Evolutionary conservation across 129 eudicot genomes (phyloP), one percentile per base, ranked within the genome.

Genomic region (Helichrysum umbraculigerum): DNA sequence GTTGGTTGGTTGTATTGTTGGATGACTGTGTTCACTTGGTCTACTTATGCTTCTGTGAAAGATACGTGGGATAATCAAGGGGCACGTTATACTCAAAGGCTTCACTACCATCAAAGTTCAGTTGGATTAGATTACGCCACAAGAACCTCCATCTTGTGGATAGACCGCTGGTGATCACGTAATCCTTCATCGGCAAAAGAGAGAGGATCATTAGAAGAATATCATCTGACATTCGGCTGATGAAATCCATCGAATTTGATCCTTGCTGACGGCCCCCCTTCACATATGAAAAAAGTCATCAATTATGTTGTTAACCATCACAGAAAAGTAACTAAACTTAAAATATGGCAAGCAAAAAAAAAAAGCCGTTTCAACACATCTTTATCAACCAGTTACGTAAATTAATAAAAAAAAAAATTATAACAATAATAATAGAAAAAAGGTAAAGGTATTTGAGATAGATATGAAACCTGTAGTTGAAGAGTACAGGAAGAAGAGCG

Each of bases 11-110:
- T 59, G 65, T 78, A 78, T 57, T 29, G 12, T 51, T 42, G 42
- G 30, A 83, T 22, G 6, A 77, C 81, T 6, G 72, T 74, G 34
- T 83, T 77, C 41, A 81, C 87, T 84, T 81, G 79, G 28, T 77
- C 74, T 79, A 83, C 54, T 77, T 81, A 1, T 6, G 33, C n/a
- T 72, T 54, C 41, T 74, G 10, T 0, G 42, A 37, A 37, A 0
- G 42, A 37, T 37, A 37, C 0, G 42, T 37, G 42, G 42, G 10
- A 37, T 37, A 37, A 37, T 37, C 10, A 7, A 7, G 1, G 10
- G 10, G 10, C 8, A 37, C 81, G 1, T 35, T 37, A 7, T 37
- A 54, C 22, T 72, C 2, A 19, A 25, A 35, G 8, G 41, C 6
- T 33, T 33, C 37, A 33, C 6, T 33, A 33, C 35, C 81, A 76